Conservation (phyloP, 2,329 filamentous ascomycete species). For the Rhynchosporium agropyri region DNA sequence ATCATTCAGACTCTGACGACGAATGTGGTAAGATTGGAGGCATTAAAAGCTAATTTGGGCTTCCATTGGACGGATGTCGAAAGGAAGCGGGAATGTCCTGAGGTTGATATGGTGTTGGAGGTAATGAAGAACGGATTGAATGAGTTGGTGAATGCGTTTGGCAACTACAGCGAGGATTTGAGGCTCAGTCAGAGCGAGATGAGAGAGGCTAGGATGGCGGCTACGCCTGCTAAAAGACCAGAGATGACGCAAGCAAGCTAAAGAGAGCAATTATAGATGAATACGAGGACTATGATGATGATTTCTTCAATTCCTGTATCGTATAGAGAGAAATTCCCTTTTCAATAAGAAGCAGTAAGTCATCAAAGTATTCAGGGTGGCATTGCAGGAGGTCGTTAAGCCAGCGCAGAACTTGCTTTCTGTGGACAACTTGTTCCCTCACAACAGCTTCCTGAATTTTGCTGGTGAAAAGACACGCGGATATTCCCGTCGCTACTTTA, state of each 20-base stretch:
- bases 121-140: slow-evolving; percentile 67
- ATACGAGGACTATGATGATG: too few relatives aligned
- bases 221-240: slow-evolving; percentile 14
- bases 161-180: slow-evolving; percentile 71
- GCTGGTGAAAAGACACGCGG: too few relatives aligned
- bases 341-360: too few relatives aligned
- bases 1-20: slow-evolving; percentile 74
- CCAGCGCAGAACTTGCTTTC: background rate
- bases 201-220: slow-evolving; percentile 69
- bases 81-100: slow-evolving; percentile 53
- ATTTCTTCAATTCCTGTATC: too few relatives aligned
- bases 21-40: slow-evolving; percentile 70
- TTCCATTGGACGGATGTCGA: slow-evolving; percentile 80
- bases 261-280: background rate
- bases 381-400: too few relatives aligned
- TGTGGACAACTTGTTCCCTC: too few relatives aligned
- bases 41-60: slow-evolving; percentile 60
- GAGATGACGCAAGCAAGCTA: slow-evolving; percentile 24
- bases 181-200: slow-evolving; percentile 72
- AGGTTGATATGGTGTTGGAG: slow-evolving; percentile 71
- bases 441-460: too few relatives aligned
- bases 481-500: too few relatives aligned
- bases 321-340: too few relatives aligned
- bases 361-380: too few relatives aligned
- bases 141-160: slow-evolving; percentile 71